Percentiles rank a stretch among this genome's conserved stretches.
Conservation (phyloP, 306 rosid species). For the Casuarina cunninghamiana region DNA sequence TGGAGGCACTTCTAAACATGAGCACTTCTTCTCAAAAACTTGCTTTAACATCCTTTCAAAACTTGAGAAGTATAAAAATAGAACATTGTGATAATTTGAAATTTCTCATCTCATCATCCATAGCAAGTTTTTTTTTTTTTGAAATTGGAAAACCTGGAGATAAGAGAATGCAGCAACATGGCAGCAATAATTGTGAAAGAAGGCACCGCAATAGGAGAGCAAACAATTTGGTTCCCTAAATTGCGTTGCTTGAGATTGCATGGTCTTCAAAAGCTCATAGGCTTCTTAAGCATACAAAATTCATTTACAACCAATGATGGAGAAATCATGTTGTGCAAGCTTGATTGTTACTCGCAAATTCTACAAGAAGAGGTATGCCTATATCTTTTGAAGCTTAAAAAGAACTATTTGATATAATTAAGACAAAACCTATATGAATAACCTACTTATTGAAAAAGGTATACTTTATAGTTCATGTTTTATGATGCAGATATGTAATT, state of each 20-base stretch:
- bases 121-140: neutral
- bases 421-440: too few relatives aligned
- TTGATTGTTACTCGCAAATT: neutral
- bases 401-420: too few relatives aligned
- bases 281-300: neutral
- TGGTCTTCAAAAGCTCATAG: neutral
- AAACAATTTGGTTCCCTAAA: neutral
- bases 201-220: neutral
- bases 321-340: neutral
- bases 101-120: neutral
- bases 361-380: slow-evolving; percentile 7
- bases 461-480: too few relatives aligned
- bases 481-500: neutral
- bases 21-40: neutral
- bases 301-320: neutral
- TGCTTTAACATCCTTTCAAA: neutral
- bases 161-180: slow-evolving; percentile 9
- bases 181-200: neutral
- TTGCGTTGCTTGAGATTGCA: neutral
- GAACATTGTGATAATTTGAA: neutral
- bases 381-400: too few relatives aligned
- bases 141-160: slow-evolving; percentile 8
- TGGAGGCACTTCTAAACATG: neutral
- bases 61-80: neutral
- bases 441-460: too few relatives aligned